Evolutionary conservation across 2,329 filamentous ascomycete species (phyloP).

Genomic region (Scopulariopsis brevicaulis): DNA sequence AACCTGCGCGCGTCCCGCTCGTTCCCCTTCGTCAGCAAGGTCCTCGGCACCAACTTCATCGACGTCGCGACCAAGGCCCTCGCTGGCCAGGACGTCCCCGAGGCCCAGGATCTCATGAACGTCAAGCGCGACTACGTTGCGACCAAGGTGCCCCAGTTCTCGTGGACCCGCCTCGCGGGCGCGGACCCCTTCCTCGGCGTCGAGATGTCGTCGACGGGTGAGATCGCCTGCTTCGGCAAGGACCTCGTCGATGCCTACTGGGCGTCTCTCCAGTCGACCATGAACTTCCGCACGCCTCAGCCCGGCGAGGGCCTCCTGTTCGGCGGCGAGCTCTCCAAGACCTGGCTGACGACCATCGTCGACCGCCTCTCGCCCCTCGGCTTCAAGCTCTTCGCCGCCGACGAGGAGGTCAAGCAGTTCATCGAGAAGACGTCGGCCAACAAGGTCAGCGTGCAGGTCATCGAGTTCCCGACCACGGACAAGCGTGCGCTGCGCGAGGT

Average conservation of each 20-base stretch:
- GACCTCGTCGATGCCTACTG: slow-evolving; percentile 95
- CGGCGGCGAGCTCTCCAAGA: slow-evolving; percentile 67
- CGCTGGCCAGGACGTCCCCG: slow-evolving; percentile 72
- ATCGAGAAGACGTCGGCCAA: slow-evolving; percentile 62
- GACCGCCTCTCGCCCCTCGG: slow-evolving; percentile 80
- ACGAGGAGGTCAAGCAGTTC: slow-evolving; percentile 68
- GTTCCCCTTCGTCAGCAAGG: slow-evolving; percentile 97
- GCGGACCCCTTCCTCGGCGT: slow-evolving; percentile 96
- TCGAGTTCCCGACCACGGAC: slow-evolving; percentile 93
- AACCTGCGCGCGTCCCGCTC: slow-evolving; percentile 95
- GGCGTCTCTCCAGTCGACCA: slow-evolving; percentile 88
- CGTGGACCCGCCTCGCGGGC: slow-evolving; percentile 93
- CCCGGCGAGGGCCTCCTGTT: slow-evolving; percentile 92
- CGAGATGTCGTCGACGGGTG: slow-evolving; percentile 93
- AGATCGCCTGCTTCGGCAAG: slow-evolving; percentile 98
- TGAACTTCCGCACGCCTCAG: slow-evolving; percentile 89
- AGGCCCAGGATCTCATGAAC: slow-evolving; percentile 79
- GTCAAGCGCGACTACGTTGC: slow-evolving; percentile 84
- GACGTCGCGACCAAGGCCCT: slow-evolving; percentile 90
- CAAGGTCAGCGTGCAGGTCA: slow-evolving; percentile 67
- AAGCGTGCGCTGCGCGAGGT: slow-evolving; percentile 91
- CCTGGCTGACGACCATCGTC: slow-evolving; percentile 67
- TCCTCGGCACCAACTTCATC: slow-evolving; percentile 93
- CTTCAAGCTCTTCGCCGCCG: slow-evolving; percentile 89
- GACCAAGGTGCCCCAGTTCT: slow-evolving; percentile 98